These are phyloP conservation scores for Eragrostis nindensis DNA, from an alignment of 176 grass and related monocot species.

Conservation along the genomic window DNA sequence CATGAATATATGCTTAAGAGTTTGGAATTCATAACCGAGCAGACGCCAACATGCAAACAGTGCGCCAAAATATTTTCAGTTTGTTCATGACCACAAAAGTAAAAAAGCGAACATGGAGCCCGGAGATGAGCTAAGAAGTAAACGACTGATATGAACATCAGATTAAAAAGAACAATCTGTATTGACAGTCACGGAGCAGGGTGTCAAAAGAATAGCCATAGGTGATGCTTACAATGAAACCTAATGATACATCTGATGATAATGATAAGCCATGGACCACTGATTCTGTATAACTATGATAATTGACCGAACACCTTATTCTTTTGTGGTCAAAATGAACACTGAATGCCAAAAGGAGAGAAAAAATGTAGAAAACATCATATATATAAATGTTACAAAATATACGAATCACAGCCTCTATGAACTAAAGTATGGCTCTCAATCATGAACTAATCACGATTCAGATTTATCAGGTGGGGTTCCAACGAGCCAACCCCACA, in stretches of 20 bases:
- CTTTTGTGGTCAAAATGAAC: conserved; percentile 45
- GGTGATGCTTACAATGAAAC: not conserved
- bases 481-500: conserved; percentile 96
- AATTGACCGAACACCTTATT: conserved; percentile 26
- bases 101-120: not conserved
- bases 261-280: not conserved
- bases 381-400: conserved; percentile 44
- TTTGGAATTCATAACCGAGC: not conserved
- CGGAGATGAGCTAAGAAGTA: not conserved
- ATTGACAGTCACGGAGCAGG: not conserved
- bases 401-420: conserved; percentile 51
- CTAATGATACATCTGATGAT: not conserved
- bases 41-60: not conserved
- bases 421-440: conserved; percentile 3
- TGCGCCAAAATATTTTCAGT: not conserved
- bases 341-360: conserved; percentile 4
- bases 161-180: conserved; percentile 2
- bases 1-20: not conserved
- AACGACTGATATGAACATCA: not conserved
- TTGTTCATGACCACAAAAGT: not conserved
- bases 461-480: conserved; percentile 64
- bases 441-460: conserved; percentile 37
- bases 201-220: conserved; percentile 11
- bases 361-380: not conserved
- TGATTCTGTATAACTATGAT: conserved; percentile 3